Conservation (phyloP, 2,329 filamentous ascomycete species). For the Aspergillus sp. region DNA sequence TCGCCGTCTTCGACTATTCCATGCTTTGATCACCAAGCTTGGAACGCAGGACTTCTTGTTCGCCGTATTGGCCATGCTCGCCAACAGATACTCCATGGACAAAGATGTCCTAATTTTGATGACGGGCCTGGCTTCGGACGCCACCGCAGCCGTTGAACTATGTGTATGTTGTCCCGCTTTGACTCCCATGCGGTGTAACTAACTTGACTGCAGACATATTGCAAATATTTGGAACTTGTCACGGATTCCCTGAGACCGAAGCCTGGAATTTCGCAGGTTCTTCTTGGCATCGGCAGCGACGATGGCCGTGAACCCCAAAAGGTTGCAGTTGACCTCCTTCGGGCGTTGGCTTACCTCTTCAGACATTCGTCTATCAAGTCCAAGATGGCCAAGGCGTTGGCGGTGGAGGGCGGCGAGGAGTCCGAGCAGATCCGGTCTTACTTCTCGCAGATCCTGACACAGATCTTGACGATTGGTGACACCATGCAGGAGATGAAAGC, state of each 20-base stretch:
- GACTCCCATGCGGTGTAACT: conserved; percentile 4
- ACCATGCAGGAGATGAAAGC: conserved; percentile 34
- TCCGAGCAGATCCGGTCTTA: conserved; percentile 64
- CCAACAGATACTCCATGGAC: conserved; percentile 81
- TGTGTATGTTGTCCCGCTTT: conserved; percentile 27
- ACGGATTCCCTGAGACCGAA: conserved; percentile 73
- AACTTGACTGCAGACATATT: conserved; percentile 57
- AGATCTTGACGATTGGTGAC: conserved; percentile 64
- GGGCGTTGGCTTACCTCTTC: conserved; percentile 37
- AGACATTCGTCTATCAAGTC: conserved; percentile 42
- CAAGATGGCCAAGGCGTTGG: conserved; percentile 37
- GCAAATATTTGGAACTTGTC: conserved; percentile 72
- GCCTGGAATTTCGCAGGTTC: conserved; percentile 66
- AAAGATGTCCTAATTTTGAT: conserved; percentile 73
- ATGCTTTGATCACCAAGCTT: conserved; percentile 78
- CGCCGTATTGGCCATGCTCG: conserved; percentile 81
- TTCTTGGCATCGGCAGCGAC: conserved; percentile 61
- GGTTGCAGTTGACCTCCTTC: conserved; percentile 42
- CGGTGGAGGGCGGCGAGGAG: conserved; percentile 49
- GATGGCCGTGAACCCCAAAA: conserved; percentile 47
- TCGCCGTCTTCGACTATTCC: conserved; percentile 76
- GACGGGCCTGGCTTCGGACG: conserved; percentile 68
- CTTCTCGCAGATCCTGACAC: conserved; percentile 68
- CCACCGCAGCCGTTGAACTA: conserved; percentile 73
- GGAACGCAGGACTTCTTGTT: conserved; percentile 85